Percentiles rank a stretch among this genome's conserved stretches.
Evolutionary conservation across 2,329 filamentous ascomycete genomes (phyloP).

Genomic region (Sporothrix luriei): DNA sequence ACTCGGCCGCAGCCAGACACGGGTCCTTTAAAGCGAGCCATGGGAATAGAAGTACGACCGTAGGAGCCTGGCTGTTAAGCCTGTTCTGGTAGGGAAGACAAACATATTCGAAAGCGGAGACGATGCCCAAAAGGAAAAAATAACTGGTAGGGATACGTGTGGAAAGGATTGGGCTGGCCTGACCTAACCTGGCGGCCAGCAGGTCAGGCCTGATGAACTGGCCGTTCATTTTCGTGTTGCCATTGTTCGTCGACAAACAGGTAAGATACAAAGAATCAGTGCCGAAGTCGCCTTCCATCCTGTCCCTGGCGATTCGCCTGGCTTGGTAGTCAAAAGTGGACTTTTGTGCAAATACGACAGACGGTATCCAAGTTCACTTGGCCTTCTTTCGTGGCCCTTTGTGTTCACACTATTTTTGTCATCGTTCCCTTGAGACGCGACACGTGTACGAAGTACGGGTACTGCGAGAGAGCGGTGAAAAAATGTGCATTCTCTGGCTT

Average conservation of each 20-base stretch:
- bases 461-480: conserved; percentile 18
- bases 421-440: conserved; percentile 16
- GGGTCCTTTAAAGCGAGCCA: background rate
- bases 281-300: background rate
- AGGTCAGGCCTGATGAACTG: conserved; percentile 1
- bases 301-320: conserved; percentile 14
- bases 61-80: background rate
- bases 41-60: background rate
- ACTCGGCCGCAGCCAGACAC: conserved; percentile 11
- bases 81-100: conserved; percentile 6
- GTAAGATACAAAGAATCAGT: conserved; percentile 2
- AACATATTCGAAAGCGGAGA: background rate
- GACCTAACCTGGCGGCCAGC: background rate
- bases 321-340: background rate
- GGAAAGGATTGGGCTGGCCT: conserved; percentile 6
- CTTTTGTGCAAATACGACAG: background rate
- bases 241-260: conserved; percentile 5
- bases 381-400: background rate
- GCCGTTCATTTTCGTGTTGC: conserved; percentile 4
- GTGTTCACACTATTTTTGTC: conserved; percentile 2
- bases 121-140: conserved; percentile 2
- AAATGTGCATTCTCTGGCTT: conserved; percentile 1
- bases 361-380: background rate
- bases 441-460: too few relatives aligned
- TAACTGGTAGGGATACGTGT: background rate